phyloP scores from a whole-genome alignment of 768 basidiomycete species.

The Gymnopilus dilepis region DNA sequence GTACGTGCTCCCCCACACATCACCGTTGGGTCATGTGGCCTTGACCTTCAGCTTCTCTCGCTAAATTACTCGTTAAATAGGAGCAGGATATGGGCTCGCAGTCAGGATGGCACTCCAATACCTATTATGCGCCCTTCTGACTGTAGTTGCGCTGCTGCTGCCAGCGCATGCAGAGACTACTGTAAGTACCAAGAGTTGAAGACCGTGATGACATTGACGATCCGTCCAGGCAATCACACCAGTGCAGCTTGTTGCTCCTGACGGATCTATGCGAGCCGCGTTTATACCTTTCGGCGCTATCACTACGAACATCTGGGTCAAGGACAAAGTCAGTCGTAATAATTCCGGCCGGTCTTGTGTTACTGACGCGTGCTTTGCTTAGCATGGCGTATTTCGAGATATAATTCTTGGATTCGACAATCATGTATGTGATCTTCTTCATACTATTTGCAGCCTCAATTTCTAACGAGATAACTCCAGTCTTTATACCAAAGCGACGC shows the following conservation, averaged over 20 bases:
- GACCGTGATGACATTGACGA: neutral
- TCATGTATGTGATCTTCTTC: conserved; percentile 30
- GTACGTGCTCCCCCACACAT: neutral
- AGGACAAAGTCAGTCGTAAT: conserved; percentile 42
- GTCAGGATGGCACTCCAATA: conserved; percentile 7
- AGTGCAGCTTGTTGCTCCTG: conserved; percentile 40
- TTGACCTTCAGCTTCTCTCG: neutral
- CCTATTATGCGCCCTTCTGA: neutral
- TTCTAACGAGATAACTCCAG: conserved; percentile 17
- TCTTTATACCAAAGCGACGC: conserved; percentile 39
- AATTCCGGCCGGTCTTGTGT: neutral
- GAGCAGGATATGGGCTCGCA: neutral
- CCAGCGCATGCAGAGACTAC: conserved; percentile 8
- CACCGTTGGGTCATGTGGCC: conserved; percentile 3
- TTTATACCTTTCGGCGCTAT: conserved; percentile 53
- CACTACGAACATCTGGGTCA: conserved; percentile 50
- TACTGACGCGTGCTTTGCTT: neutral
- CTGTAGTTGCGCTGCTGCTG: neutral
- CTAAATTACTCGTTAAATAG: neutral
- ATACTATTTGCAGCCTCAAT: neutral
- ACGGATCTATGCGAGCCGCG: conserved; percentile 45
- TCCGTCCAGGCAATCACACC: conserved; percentile 32
- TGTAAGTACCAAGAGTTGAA: conserved; percentile 7
- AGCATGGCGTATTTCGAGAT: conserved; percentile 48
- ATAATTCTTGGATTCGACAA: conserved; percentile 54